These are phyloP conservation scores for Yamadazyma dendronema DNA, from an alignment of 1,139 yeast genomes.

Conservation along the genomic window DNA sequence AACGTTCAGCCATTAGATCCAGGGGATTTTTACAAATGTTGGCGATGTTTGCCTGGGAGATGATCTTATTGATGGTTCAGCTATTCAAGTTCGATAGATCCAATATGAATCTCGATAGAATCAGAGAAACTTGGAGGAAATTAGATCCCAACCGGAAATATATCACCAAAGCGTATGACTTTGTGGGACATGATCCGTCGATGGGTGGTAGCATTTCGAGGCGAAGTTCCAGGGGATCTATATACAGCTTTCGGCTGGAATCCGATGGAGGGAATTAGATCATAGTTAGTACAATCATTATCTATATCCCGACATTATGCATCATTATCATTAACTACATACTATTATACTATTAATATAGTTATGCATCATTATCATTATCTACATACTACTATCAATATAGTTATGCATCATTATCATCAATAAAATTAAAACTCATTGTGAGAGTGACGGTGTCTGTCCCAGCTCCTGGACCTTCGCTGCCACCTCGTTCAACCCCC, in stretches of 20 bases:
- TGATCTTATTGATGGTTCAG: slow-evolving; percentile 29
- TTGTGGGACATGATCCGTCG: slow-evolving; percentile 26
- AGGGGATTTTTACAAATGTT: slow-evolving; percentile 20
- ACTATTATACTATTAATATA: too few species aligned
- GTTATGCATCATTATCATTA: too few species aligned
- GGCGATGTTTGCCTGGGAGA: slow-evolving; percentile 31
- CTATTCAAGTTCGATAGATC: slow-evolving; percentile 37
- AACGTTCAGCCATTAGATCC: slow-evolving; percentile 6
- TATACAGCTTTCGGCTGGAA: not conserved
- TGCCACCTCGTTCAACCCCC: slow-evolving; percentile 1
- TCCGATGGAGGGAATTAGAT: not conserved
- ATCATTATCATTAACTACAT: too few species aligned
- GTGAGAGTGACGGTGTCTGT: too few species aligned
- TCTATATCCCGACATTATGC: too few species aligned
- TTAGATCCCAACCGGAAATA: slow-evolving; percentile 45
- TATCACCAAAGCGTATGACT: slow-evolving; percentile 37
- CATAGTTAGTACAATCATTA: too few species aligned
- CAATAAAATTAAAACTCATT: too few species aligned
- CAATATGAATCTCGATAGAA: slow-evolving; percentile 45
- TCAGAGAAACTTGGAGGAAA: slow-evolving; percentile 41
- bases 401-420: too few species aligned
- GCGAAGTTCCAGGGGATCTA: slow-evolving; percentile 4
- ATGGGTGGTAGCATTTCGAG: slow-evolving; percentile 1
- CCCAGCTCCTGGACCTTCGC: too few species aligned
- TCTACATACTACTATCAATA: not conserved